phyloP scores from a whole-genome alignment of 1,139 yeast genomes.

The Magnusiomyces paraingens region DNA sequence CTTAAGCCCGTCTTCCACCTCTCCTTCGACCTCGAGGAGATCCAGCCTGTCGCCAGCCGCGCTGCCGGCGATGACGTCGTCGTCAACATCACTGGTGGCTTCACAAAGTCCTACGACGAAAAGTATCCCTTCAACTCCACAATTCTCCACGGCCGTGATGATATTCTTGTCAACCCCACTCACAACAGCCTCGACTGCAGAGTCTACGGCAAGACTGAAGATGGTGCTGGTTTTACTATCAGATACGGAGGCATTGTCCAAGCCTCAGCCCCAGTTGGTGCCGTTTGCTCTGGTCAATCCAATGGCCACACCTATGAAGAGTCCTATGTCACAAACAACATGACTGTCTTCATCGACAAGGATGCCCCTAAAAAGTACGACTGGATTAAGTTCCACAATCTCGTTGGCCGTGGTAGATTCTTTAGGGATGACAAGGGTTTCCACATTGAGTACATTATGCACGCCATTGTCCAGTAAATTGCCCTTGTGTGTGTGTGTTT shows the following conservation, averaged over 20 bases:
- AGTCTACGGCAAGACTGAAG: conserved; percentile 38
- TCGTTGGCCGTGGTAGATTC: conserved; percentile 51
- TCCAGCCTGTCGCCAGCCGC: conserved; percentile 5
- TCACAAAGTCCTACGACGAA: conserved; percentile 32
- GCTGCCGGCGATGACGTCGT: conserved; percentile 9
- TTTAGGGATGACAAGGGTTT: conserved; percentile 42
- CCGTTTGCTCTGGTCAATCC: conserved; percentile 34
- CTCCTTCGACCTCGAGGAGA: conserved; percentile 11
- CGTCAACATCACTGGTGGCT: conserved; percentile 33
- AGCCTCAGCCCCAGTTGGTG: conserved; percentile 33
- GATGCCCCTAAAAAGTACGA: conserved; percentile 38
- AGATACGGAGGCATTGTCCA: conserved; percentile 43
- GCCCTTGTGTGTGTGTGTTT: no score
- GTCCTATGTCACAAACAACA: conserved; percentile 43
- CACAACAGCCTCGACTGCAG: conserved; percentile 42
- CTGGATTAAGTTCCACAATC: conserved; percentile 43
- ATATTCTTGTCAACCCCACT: conserved; percentile 35
- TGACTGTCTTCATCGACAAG: conserved; percentile 39
- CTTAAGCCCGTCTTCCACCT: conserved; percentile 14
- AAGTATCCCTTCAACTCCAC: conserved; percentile 34
- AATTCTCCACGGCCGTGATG: conserved; percentile 41
- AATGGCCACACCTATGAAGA: conserved; percentile 38
- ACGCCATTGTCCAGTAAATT: conserved; percentile 8
- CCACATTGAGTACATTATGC: conserved; percentile 48
- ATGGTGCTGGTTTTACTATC: conserved; percentile 35